Base-by-base conservation (phyloP, 2,329 filamentous ascomycete species). In the Paradendryphiella salina region DNA sequence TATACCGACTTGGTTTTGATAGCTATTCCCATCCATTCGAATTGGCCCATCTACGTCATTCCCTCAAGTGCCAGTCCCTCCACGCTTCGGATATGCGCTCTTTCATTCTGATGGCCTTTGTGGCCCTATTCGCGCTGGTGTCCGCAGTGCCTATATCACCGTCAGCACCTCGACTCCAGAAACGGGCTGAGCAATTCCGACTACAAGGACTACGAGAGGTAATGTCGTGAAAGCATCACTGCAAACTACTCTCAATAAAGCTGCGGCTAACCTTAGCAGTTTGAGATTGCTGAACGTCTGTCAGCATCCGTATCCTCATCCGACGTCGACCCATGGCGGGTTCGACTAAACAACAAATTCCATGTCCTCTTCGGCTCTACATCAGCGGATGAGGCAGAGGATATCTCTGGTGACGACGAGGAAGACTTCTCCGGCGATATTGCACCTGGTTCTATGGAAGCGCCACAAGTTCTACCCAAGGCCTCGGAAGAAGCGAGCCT, bases 161-260 rank as follows among this genome's bases (percentile, higher is more conserved):
- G 9, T 62, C 70, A 4, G 69, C 69, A 17, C 67, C 67, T n/a
- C 57, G 59, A 29, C 59, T 65, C 7, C 66, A 70, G 37, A 64
- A 60, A 48, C 64, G 67, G 7, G 69, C 63, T 11, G 70, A 72
- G 43, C 63, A 65, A 23, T 67, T 67, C 55, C 61, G 70, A 39
- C 58, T 67, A 11, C 60, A 70, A 58, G 71, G 71, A 11, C 49
- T 73, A 11, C 42, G 60, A 45, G 71, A 74, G 61, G 69, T 72
- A 65, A 65, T 9, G 53, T 36, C 33, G 13, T 14, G 8, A 14
- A 14, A n/a, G 4, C 14, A 1, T 7, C 32, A 9, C 6, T 11
- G 9, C 4, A 14, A n/a, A 29, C 1, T 26, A 11, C 31, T 5
- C 3, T 18, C 23, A 21, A 31, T 17, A 21, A n/a, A 3, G 26